Percentiles rank a stretch among this genome's conserved stretches.
Conservation (phyloP, 129 eudicot genomes). For the Lonicera japonica region DNA sequence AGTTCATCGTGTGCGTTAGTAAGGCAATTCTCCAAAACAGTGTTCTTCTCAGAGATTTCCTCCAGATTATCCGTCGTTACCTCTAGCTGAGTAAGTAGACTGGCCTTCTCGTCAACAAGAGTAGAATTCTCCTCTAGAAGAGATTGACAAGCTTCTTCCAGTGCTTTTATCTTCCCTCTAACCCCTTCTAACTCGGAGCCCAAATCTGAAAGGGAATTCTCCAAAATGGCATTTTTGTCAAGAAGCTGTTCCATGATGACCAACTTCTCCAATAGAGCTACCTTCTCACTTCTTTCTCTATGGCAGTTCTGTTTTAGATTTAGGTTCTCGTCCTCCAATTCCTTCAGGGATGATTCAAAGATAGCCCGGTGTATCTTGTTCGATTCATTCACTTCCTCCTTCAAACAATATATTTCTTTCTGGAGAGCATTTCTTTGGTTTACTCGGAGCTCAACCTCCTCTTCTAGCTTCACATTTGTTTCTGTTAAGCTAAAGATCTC, state of each 20-base stretch:
- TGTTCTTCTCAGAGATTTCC: conserved; percentile 55
- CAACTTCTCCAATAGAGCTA: conserved; percentile 55
- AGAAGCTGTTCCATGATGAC: conserved; percentile 61
- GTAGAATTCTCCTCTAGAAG: conserved; percentile 65
- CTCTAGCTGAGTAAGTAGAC: conserved; percentile 49
- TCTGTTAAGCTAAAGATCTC: conserved; percentile 57
- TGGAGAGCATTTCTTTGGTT: conserved; percentile 90
- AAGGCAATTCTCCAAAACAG: conserved; percentile 62
- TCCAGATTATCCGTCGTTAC: conserved; percentile 58
- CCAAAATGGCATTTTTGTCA: conserved; percentile 64
- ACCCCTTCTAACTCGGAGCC: conserved; percentile 64
- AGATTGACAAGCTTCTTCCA: conserved; percentile 58
- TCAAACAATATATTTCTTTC: conserved; percentile 81
- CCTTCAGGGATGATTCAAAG: conserved; percentile 58
- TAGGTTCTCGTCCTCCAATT: conserved; percentile 55
- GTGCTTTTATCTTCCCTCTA: conserved; percentile 41
- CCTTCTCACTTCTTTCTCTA: conserved; percentile 50
- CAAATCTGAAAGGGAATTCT: conserved; percentile 70
- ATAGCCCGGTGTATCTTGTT: conserved; percentile 40
- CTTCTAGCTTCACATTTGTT: conserved; percentile 56
- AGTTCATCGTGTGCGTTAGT: conserved; percentile 66
- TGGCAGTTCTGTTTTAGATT: conserved; percentile 44
- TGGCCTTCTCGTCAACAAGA: conserved; percentile 61
- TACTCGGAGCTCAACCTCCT: conserved; percentile 69
- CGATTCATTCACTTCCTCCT: conserved; percentile 68